A percentile compares a stretch with the other conserved stretches of the same genome.
Evolutionary conservation across 495 filamentous ascomycete species (phyloP).

Genomic region (Coniosporium apollinis): DNA sequence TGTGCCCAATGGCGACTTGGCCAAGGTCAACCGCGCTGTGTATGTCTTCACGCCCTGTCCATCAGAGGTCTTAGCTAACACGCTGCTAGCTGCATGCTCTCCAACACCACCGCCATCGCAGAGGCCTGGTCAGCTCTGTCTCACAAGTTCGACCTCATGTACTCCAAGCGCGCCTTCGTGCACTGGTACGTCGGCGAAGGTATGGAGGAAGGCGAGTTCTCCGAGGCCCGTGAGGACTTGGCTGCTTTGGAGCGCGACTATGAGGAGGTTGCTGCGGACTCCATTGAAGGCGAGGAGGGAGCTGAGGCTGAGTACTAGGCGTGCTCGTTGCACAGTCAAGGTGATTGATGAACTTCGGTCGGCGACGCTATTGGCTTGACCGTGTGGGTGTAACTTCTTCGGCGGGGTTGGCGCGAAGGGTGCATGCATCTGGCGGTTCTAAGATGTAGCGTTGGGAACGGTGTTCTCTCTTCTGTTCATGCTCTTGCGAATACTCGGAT

Average conservation of each 20-base stretch:
- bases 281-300: conserved; percentile 73
- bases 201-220: conserved; percentile 99
- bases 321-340: no score
- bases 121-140: conserved; percentile 97
- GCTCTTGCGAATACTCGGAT: no score
- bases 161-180: conserved; percentile 98
- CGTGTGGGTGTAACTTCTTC: no score
- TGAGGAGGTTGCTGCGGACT: conserved; percentile 96
- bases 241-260: conserved; percentile 97
- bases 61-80: conserved; percentile 11
- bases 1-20: conserved; percentile 91
- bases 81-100: conserved; percentile 89
- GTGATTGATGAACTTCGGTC: no score
- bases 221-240: conserved; percentile 94
- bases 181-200: conserved; percentile 99
- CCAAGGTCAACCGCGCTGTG: conserved; percentile 95
- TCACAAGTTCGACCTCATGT: conserved; percentile 99
- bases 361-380: no score
- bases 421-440: no score
- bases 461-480: no score
- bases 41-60: conserved; percentile 32
- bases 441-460: no score
- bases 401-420: no score
- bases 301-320: conserved; percentile 92
- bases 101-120: conserved; percentile 97